Conservation (phyloP, 1,284 basidiomycete species). For the Cerrena zonata region DNA sequence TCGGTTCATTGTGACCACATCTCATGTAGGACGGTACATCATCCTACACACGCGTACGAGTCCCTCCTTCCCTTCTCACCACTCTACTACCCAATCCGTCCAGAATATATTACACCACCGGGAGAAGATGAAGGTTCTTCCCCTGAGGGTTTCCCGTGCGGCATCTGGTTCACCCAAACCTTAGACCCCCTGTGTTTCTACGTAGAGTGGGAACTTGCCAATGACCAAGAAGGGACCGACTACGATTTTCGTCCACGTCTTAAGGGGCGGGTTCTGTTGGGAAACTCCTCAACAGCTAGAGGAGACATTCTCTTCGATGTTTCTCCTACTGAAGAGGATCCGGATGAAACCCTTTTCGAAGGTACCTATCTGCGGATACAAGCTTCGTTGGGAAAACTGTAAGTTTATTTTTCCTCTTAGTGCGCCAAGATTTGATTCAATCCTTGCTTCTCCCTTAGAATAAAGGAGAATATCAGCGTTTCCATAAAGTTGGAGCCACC, state of each 20-base stretch:
- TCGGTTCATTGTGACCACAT: neutral
- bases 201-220: neutral
- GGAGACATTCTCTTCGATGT: neutral
- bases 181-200: neutral
- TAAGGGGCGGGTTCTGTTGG: neutral
- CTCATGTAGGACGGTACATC: neutral
- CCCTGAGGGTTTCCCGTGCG: neutral
- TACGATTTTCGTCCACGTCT: neutral
- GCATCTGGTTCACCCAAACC: neutral
- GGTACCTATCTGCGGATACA: neutral
- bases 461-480: neutral
- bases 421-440: too few relatives aligned
- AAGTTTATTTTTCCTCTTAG: too few relatives aligned
- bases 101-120: neutral
- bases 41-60: neutral
- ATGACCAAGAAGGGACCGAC: neutral
- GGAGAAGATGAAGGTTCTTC: neutral
- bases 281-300: neutral
- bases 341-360: too few relatives aligned
- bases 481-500: neutral
- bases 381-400: neutral
- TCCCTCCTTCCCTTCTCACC: neutral
- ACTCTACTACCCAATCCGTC: neutral
- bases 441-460: too few relatives aligned
- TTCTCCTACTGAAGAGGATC: too few relatives aligned